These are phyloP conservation scores for Nicotiana otophora DNA, from an alignment of 257 asterid genomes.

Conservation along the genomic window DNA sequence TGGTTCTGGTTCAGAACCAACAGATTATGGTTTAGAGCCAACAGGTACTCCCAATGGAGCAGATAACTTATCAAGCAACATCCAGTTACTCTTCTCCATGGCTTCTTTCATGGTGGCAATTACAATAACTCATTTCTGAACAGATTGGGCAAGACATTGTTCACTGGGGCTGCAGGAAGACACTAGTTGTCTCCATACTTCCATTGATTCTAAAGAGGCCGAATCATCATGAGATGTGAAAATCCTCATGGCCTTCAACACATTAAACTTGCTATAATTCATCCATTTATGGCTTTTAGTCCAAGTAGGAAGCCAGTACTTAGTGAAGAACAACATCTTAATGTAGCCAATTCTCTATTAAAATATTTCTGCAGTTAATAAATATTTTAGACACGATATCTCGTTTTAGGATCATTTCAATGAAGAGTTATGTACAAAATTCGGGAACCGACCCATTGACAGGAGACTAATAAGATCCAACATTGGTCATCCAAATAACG, in stretches of 20 bases:
- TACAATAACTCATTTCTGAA: conserved; percentile 41
- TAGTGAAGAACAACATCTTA: conserved; percentile 32
- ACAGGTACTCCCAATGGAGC: conserved; percentile 72
- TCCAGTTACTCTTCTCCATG: conserved; percentile 25
- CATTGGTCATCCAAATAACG: neutral
- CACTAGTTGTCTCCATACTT: conserved; percentile 32
- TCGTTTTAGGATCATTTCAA: conserved; percentile 35
- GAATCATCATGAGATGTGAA: conserved; percentile 21
- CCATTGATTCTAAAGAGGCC: conserved; percentile 40
- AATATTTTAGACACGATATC: conserved; percentile 40
- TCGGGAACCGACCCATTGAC: conserved; percentile 22
- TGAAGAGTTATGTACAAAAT: conserved; percentile 32
- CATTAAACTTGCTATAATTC: conserved; percentile 25
- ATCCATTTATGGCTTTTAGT: conserved; percentile 33
- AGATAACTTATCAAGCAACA: conserved; percentile 30
- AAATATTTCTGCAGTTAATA: conserved; percentile 39
- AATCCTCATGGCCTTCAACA: conserved; percentile 38
- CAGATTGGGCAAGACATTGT: conserved; percentile 24
- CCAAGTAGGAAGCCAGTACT: conserved; percentile 44
- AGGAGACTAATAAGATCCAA: conserved; percentile 18
- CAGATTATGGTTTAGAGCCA: conserved; percentile 55
- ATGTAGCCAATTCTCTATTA: conserved; percentile 33
- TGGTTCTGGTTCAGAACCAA: conserved; percentile 48
- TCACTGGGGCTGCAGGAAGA: conserved; percentile 35
- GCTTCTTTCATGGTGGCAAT: conserved; percentile 36